phyloP scores from a whole-genome alignment of 2,329 filamentous ascomycete genomes.

The Periconia sp. region DNA sequence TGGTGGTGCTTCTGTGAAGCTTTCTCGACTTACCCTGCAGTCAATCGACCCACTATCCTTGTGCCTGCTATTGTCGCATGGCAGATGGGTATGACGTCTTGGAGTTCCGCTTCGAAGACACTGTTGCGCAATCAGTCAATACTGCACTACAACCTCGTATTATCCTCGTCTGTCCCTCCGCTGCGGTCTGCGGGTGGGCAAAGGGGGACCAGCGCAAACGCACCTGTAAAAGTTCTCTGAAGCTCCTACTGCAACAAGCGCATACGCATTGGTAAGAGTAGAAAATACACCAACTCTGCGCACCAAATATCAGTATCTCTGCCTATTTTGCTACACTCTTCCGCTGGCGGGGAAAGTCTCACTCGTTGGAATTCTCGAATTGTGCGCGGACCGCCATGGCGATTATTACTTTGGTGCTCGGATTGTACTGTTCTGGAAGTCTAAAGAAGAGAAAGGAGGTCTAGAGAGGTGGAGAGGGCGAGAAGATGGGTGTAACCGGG shows the following conservation, averaged over 20 bases:
- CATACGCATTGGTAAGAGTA: constrained; percentile 96
- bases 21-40: constrained; percentile 83
- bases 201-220: constrained; percentile 15
- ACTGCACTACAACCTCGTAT: neutral
- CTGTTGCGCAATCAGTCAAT: constrained; percentile 52
- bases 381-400: constrained; percentile 63
- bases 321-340: constrained; percentile 4
- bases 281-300: constrained; percentile 92
- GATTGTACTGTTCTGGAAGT: neutral
- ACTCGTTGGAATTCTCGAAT: constrained; percentile 94
- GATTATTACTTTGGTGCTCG: constrained; percentile 17
- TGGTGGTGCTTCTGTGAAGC: neutral
- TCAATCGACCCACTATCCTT: constrained; percentile 93
- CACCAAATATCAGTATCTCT: constrained; percentile 18
- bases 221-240: constrained; percentile 98
- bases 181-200: neutral
- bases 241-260: constrained; percentile 89
- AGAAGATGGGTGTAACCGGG: neutral
- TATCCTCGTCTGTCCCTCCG: neutral
- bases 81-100: constrained; percentile 96
- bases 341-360: constrained; percentile 47
- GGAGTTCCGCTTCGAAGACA: constrained; percentile 96
- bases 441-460: neutral
- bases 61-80: constrained; percentile 96
- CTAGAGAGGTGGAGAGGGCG: neutral